phyloP scores from a whole-genome alignment of 2,329 filamentous ascomycete species.

The Cladorrhinum sp. region DNA sequence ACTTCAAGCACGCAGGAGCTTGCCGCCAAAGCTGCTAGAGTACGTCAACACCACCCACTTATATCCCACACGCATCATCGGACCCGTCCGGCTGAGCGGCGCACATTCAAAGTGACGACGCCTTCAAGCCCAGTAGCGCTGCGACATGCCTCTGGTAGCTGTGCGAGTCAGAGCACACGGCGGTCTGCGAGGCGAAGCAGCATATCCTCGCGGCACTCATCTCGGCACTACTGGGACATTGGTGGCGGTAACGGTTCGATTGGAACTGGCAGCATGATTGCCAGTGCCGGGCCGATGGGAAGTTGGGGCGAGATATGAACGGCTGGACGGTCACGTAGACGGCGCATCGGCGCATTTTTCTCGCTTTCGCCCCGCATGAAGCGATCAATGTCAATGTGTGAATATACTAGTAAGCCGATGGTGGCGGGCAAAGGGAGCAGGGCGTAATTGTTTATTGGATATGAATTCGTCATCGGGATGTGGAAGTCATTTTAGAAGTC shows the following conservation, averaged over 20 bases:
- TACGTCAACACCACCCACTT: constrained; percentile 85
- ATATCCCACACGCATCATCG: constrained; percentile 47
- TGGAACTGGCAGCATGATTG: constrained; percentile 70
- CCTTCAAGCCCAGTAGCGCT: constrained; percentile 48
- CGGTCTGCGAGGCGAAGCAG: constrained; percentile 66
- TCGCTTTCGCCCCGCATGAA: background rate
- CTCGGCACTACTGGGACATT: constrained; percentile 89
- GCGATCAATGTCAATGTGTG: constrained; percentile 1
- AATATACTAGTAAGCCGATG: background rate
- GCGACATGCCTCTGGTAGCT: constrained; percentile 59
- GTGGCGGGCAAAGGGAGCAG: constrained; percentile 1
- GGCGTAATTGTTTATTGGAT: constrained; percentile 10
- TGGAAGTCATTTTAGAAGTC: background rate
- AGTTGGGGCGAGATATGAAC: constrained; percentile 71
- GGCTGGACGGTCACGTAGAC: background rate
- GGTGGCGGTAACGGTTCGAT: constrained; percentile 61
- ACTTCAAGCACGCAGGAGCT: constrained; percentile 58
- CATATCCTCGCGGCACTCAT: constrained; percentile 74
- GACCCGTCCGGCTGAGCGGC: constrained; percentile 51
- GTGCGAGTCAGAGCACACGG: constrained; percentile 83
- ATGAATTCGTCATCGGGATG: constrained; percentile 2
- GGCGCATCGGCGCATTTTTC: background rate
- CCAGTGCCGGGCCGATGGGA: constrained; percentile 65
- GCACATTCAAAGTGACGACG: constrained; percentile 54
- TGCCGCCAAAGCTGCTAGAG: constrained; percentile 75